Evolutionary conservation across 2,329 filamentous ascomycete species (phyloP), one percentile per base, ranked within the genome.

Genomic region (Endoconidiophora polonica): DNA sequence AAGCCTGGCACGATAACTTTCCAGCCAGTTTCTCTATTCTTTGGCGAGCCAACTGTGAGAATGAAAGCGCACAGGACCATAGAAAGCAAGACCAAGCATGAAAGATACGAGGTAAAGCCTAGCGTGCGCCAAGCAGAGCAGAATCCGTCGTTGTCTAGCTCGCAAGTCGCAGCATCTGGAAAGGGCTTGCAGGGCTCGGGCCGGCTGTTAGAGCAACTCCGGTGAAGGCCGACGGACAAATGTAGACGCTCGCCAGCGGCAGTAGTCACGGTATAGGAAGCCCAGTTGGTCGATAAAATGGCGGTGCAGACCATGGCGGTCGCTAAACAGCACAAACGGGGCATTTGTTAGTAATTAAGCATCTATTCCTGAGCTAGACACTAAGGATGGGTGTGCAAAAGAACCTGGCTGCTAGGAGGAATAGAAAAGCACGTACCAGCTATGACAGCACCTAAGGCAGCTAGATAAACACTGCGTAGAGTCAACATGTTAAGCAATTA

Each of bases 61-160:
- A 93, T 76, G 26, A 81, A 60, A 64, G 90, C 94, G 16, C 80
- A 77, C 24, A 94, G 79, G n/a, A 94, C 65, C 5, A 79, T 79
- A 50, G 83, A 86, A 39, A 91, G 74, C 63, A 94, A 81, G 38
- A 91, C 62, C n/a, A 94, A 79, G 37, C 86, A 76, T 5, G 83
- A 76, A 58, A 95, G 84, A 48, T 81, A 84, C 68, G 94, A 86
- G 56, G 94, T 66, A 65, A 95, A 96, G 22, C 85, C 87, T 36
- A 86, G 79, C 23, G 79, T 86, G 53, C 84, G 76, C 90, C 90
- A 98, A 73, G 93, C 83, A 58, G 79, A 83, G 70, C 91, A 96
- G 66, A 96, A 95, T 20, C 46, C 49, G 18, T 48, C 46, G 16
- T 22, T 41, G 48, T 77, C 74, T 57, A 71, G 73, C 50, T 69